Base-by-base conservation (phyloP, 257 asterid genomes). In the Ajuga chamaepitys region DNA sequence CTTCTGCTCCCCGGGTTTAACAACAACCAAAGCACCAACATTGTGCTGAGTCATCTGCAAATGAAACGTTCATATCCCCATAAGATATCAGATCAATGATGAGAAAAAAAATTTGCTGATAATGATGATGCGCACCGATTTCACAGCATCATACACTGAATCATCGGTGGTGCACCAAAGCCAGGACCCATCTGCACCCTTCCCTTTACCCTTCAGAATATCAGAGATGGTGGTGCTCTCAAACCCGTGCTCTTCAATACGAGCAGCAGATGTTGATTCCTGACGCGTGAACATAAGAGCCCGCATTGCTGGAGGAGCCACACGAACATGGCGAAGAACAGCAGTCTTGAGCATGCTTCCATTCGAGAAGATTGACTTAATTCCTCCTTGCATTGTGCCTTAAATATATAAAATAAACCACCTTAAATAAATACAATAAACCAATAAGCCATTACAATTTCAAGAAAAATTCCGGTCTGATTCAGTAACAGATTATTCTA, bases 161-260 rank as follows among this genome's bases (percentile, higher is more conserved):
- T 94, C 97, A 32, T 90, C 92, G 0, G 96, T 94, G 6, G 99
- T 87, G 91, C 99, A 93, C 97, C 97, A 93, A 17, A 93, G 96
- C 99, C 99, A 93, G 37, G 99, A 93, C 26, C 99, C 99, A 64
- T 93, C 99, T 0, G 92, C 97, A 5, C 80, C 62, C 82, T 87
- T 89, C 67, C 99, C 99, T 66, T 93, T 93, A 38, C 77, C 67
- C 35, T 82, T 70, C 80, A 89, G 34, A 61, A 93, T 70, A 74
- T 93, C 99, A 3, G 95, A 75, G 24, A 93, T 86, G 1, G 77
- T 89, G 62, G 96, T 83, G 75, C 99, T 89, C 20, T 93, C 99
- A 40, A 93, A 93, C 12, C 99, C 99, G n/a, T 86, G 95, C 80
- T 93, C 99, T 80, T 93, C 99, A 1, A 93, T 87, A 5, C 83